Evolutionary conservation across 176 grass and related monocot genomes (phyloP).

Genomic region (Rhynchospora tenuis): DNA sequence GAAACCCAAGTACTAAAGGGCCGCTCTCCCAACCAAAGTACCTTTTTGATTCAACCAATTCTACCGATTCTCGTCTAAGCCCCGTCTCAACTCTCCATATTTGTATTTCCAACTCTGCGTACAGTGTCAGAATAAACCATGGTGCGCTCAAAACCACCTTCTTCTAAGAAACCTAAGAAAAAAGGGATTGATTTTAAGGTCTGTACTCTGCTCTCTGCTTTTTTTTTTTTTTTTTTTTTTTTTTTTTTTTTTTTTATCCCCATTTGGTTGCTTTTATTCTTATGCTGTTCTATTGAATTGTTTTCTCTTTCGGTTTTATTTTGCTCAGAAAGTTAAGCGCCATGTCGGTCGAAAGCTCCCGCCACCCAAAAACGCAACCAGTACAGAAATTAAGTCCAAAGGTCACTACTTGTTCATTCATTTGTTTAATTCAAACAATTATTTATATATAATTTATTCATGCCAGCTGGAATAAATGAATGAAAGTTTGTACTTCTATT

Average conservation of each 20-base stretch:
- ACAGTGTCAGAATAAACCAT: not conserved
- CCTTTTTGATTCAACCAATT: no score
- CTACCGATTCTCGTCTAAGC: not conserved
- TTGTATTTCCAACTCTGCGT: not conserved
- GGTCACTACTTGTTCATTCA: conserved; percentile 4
- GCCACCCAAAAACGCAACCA: conserved; percentile 83
- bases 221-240: not conserved
- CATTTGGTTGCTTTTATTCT: not conserved
- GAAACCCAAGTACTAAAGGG: no score
- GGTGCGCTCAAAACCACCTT: conserved; percentile 13
- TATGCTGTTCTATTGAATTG: not conserved
- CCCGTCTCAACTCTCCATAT: not conserved
- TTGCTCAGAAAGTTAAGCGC: conserved; percentile 68
- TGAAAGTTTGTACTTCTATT: no score
- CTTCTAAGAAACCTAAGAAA: conserved; percentile 14
- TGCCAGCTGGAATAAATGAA: not conserved
- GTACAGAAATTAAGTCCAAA: conserved; percentile 79
- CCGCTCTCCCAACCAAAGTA: no score
- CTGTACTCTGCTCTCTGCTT: not conserved
- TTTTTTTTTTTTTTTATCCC: not conserved
- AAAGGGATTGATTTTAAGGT: conserved; percentile 15
- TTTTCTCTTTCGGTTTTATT: not conserved
- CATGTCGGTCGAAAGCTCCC: conserved; percentile 87
- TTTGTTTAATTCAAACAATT: not conserved
- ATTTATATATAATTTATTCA: not conserved